Evolutionary conservation across 352 stramenopile genomes (phyloP), one percentile per base, ranked within the genome.

Genomic region (Aphanomyces cochlioides): DNA sequence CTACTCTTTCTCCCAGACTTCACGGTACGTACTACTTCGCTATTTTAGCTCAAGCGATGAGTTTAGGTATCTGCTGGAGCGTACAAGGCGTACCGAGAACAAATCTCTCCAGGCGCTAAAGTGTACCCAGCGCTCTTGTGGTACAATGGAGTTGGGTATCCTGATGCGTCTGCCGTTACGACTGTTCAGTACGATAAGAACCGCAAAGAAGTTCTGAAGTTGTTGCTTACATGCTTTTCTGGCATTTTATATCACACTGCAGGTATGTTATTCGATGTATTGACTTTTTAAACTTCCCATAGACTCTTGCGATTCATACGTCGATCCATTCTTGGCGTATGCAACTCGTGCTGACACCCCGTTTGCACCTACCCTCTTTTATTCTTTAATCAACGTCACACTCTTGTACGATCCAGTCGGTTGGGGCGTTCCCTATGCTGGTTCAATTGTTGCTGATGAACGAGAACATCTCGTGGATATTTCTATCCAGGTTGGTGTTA

Each of bases 301-400:
- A 19, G 82, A 93, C 56, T 78, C 89, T 47, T 98, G 96, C 77
- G 96, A 92, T 69, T 80, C 90, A 38, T 93, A 95, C 75, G 84
- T 90, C 7, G 95, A 96, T 67, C 82, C 90, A 8, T 98, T 97
- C 81, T 75, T 98, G 37, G 84, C 88, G 10, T 90, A 97, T 19
- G 95, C 92, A 0, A 96, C 91, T 2, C 88, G 88, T 2, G 75
- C 76, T 0, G 90, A 98, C 73, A 96, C 93, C 28, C 93, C 91
- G 7, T 98, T 98, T 79, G 89, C 90, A 5, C 84, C 91, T 3
- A 98, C 94, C 59, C 79, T 99, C 5, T 98, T 99, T 72, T 98
- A 97, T 76, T 98, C 92, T 54, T 77, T 99, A 13, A 68, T 99
- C 59, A 99, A 99, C 69, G 96, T 95, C 28, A 91, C 98, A 15